Base-by-base conservation (phyloP, 257 asterid genomes). In the Fraxinus pennsylvanica region DNA sequence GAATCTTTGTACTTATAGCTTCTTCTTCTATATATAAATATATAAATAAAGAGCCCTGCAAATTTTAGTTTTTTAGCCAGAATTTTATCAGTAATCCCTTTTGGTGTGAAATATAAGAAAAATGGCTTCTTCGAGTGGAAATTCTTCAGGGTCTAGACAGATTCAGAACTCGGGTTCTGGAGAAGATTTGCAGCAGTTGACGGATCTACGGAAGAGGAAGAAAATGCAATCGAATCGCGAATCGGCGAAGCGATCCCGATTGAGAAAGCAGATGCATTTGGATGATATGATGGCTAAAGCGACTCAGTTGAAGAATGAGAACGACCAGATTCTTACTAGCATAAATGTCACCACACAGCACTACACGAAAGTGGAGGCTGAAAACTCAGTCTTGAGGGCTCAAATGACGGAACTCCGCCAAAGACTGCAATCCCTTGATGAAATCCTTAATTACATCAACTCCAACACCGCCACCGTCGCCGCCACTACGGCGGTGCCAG, bases 171-270 rank as follows among this genome's bases (percentile, higher is more conserved):
- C 92, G n/a, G 90, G 88, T 27, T 86, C 86, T 43, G 89, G 85
- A 33, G 95, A 80, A 17, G 92, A 84, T 39, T 47, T 84, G 77
- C 84, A 73, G 72, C 67, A 65, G 32, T 43, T 79, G 76, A 81
- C 88, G 90, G 91, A 90, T 25, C 91, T 86, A 83, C 82, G 91
- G 82, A 92, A 91, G 81, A 76, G 94, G 47, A 93, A 91, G 86
- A 76, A 97, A 70, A 96, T 91, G 97, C 87, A 78, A 33, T 95
- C 97, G 22, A 93, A 93, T 82, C 86, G 99, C 0, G 99, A 96
- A 68, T 96, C 99, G 7, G 97, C 99, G 33, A 80, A 95, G 79
- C 83, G 98, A 77, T 96, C 98, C 70, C 85, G 98, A 86, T 78
- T 88, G 97, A 83, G 97, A 43, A 95, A 92, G 79, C 98, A 91